phyloP scores from a whole-genome alignment of 257 asterid genomes.

The Capsicum pubescens region DNA sequence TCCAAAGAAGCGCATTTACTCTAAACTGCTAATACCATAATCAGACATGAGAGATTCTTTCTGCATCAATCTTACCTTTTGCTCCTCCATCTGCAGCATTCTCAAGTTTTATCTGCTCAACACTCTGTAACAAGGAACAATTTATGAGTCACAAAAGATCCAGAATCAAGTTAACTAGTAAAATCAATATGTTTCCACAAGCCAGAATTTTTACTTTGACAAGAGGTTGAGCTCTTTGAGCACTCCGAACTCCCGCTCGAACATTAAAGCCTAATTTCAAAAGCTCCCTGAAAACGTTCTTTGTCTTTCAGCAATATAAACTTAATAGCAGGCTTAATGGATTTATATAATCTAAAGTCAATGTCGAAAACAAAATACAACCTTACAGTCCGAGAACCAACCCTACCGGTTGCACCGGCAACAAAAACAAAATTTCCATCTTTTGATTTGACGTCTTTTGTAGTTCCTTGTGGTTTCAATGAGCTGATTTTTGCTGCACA shows the following conservation, averaged over 20 bases:
- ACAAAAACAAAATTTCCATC: conserved; percentile 80
- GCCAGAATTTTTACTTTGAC: conserved; percentile 60
- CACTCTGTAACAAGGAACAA: conserved; percentile 62
- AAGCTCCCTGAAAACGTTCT: conserved; percentile 75
- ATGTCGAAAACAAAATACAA: conserved; percentile 35
- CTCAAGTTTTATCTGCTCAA: conserved; percentile 65
- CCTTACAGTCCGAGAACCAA: conserved; percentile 98
- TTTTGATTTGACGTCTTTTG: conserved; percentile 47
- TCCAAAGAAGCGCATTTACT: conserved; percentile 37
- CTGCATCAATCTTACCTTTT: conserved; percentile 61
- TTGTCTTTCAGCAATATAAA: conserved; percentile 31
- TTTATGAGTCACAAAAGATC: conserved; percentile 19
- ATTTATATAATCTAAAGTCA: neutral
- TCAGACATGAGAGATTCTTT: neutral
- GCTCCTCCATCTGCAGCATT: conserved; percentile 50
- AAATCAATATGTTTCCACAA: conserved; percentile 23
- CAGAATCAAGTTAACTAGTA: neutral
- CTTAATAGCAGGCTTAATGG: neutral
- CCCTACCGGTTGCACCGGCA: conserved; percentile 96
- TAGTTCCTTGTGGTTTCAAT: conserved; percentile 53
- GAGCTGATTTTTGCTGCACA: conserved; percentile 54
- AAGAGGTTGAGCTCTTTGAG: conserved; percentile 82
- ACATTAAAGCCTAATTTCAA: conserved; percentile 77
- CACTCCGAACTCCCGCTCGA: conserved; percentile 89
- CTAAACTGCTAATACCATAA: conserved; percentile 16